Conservation (phyloP, 768 basidiomycete genomes). For the Suillus sp. region DNA sequence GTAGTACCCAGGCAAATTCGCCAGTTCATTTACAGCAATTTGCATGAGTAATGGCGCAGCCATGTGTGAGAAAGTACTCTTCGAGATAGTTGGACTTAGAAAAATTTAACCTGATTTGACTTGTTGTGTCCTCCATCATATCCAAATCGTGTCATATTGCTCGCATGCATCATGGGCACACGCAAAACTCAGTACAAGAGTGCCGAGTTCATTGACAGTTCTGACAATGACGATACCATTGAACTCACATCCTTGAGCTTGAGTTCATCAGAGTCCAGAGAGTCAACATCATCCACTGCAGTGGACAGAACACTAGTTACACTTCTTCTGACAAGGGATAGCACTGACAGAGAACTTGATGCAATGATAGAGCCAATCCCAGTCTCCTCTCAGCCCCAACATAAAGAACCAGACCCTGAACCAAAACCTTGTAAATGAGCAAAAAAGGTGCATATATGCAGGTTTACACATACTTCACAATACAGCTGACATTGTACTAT, state of each 20-base stretch:
- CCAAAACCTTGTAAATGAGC: neutral
- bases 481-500: neutral
- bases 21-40: neutral
- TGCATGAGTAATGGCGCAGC: slow-evolving; percentile 7
- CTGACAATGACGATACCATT: neutral
- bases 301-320: too few relatives aligned
- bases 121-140: neutral
- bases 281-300: too few relatives aligned
- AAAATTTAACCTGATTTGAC: neutral
- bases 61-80: too few relatives aligned
- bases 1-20: neutral
- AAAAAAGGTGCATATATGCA: slow-evolving; percentile 14
- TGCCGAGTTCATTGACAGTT: neutral
- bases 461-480: neutral
- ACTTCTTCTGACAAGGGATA: slow-evolving; percentile 1
- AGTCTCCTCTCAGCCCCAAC: too few relatives aligned
- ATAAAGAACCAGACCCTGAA: too few relatives aligned
- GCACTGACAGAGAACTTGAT: slow-evolving; percentile 9
- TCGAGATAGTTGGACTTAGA: neutral
- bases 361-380: neutral
- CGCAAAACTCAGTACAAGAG: slow-evolving; percentile 6
- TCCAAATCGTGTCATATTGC: neutral
- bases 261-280: too few relatives aligned
- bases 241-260: too few relatives aligned
- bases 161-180: neutral